Evolutionary conservation across 495 filamentous ascomycete genomes (phyloP).

Genomic region (Bryoglossum gracile): DNA sequence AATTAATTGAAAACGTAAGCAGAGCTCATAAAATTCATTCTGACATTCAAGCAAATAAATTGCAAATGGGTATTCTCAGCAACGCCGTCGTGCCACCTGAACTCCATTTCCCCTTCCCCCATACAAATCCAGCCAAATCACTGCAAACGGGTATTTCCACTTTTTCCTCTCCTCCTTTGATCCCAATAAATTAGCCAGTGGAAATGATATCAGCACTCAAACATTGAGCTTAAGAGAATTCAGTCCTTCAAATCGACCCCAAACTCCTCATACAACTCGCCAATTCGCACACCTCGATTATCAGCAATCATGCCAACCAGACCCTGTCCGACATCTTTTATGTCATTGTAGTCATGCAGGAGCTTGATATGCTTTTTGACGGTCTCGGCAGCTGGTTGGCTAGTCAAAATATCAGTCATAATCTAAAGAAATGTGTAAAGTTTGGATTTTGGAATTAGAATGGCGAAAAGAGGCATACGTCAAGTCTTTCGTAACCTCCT

Average conservation of each 20-base stretch:
- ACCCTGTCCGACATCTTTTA: slow-evolving; percentile 65
- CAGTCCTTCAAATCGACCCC: slow-evolving; percentile 24
- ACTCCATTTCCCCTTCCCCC: too few species aligned
- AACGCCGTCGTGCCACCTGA: neutral
- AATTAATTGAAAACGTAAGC: too few species aligned
- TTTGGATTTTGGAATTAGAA: too few species aligned
- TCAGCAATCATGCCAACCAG: slow-evolving; percentile 71
- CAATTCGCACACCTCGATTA: slow-evolving; percentile 51
- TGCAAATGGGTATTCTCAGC: slow-evolving; percentile 10
- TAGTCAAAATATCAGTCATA: neutral
- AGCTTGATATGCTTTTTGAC: slow-evolving; percentile 60
- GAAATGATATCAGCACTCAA: too few species aligned
- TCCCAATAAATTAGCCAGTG: too few species aligned
- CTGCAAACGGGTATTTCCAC: too few species aligned
- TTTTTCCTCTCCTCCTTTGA: too few species aligned
- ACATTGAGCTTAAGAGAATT: too few species aligned
- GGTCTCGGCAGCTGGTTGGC: slow-evolving; percentile 24
- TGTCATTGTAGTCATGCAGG: slow-evolving; percentile 72
- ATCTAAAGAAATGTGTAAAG: neutral
- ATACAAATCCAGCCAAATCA: neutral
- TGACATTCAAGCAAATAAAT: too few species aligned
- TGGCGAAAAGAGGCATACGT: too few species aligned
- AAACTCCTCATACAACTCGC: slow-evolving; percentile 55
- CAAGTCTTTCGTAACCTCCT: slow-evolving; percentile 14
- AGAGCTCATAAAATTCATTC: too few species aligned